These are phyloP conservation scores for Scheffersomyces amazonensis DNA, from an alignment of 805 yeast species.

Conservation along the genomic window DNA sequence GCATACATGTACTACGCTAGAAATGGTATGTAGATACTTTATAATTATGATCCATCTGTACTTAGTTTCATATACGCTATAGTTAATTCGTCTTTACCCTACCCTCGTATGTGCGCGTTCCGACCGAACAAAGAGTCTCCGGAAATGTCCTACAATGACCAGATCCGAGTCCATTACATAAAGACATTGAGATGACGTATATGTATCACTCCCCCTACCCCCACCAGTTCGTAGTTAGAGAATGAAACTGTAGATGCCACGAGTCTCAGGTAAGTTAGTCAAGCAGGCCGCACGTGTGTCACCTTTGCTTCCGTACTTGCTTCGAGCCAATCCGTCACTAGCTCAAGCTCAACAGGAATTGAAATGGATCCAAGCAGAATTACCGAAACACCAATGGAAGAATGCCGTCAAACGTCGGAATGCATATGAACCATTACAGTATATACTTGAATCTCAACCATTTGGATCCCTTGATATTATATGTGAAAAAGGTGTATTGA, in stretches of 20 bases:
- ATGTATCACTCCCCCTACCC: no score
- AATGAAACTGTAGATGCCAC: no score
- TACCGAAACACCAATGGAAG: conserved; percentile 45
- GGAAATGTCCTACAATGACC: no score
- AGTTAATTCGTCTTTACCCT: no score
- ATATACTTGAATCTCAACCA: conserved; percentile 82
- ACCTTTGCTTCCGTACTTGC: conserved; percentile 28
- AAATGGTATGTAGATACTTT: conserved; percentile 53
- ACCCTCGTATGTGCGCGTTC: no score
- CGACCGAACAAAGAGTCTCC: no score
- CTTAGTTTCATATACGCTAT: no score
- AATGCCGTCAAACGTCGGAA: conserved; percentile 55
- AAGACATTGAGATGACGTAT: no score
- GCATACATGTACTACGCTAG: conserved; percentile 92
- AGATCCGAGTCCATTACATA: no score
- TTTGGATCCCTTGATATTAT: conserved; percentile 65
- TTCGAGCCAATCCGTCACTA: conserved; percentile 27
- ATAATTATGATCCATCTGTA: no score
- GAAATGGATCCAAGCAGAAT: conserved; percentile 60
- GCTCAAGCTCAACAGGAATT: conserved; percentile 54
- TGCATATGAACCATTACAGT: conserved; percentile 70
- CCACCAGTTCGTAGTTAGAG: no score
- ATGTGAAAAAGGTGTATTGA: conserved; percentile 67
- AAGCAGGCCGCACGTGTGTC: conserved; percentile 24
- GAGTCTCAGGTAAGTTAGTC: conserved; percentile 25